Percentiles rank a stretch among this genome's conserved stretches.
These are phyloP conservation scores for Tetraselmis chui DNA, from an alignment of 139 green algal species.

Conservation along the genomic window DNA sequence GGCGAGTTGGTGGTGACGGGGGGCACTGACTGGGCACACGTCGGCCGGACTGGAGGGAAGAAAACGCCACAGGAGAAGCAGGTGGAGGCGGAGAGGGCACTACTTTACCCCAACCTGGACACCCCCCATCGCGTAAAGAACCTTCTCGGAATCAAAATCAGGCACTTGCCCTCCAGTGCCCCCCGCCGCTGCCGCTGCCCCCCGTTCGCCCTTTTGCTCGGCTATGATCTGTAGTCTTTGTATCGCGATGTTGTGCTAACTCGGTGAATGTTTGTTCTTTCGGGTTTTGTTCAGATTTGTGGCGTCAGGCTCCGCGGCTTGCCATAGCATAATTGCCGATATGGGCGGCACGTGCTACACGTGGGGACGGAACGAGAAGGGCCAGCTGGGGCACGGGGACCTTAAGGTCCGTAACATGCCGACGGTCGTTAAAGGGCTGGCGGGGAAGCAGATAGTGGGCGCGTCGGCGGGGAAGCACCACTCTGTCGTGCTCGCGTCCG, in stretches of 20 bases:
- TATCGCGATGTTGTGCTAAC: too few relatives aligned
- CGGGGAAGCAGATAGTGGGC: constrained; percentile 34
- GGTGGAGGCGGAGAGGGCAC: constrained; percentile 40
- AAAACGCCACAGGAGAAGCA: constrained; percentile 31
- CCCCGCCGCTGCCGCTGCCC: too few relatives aligned
- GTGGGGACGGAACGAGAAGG: constrained; percentile 89
- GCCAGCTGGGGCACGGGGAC: constrained; percentile 85
- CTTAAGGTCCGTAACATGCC: constrained; percentile 62
- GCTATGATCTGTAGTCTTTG: too few relatives aligned
- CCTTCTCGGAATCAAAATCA: constrained; percentile 57
- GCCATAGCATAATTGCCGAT: constrained; percentile 66
- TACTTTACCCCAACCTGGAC: constrained; percentile 64
- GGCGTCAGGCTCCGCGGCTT: constrained; percentile 55
- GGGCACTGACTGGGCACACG: constrained; percentile 57
- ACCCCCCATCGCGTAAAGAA: constrained; percentile 60
- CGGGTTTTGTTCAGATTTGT: too few relatives aligned
- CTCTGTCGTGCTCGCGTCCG: constrained; percentile 50
- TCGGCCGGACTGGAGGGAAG: constrained; percentile 23
- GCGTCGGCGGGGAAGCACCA: constrained; percentile 56
- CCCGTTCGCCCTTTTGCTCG: too few relatives aligned
- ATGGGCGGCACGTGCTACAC: constrained; percentile 63
- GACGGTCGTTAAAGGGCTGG: constrained; percentile 46
- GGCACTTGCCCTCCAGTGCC: neutral
- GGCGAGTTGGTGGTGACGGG: constrained; percentile 68
- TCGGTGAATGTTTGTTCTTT: too few relatives aligned